phyloP scores from a whole-genome alignment of 331 rosid genomes.

The Saraca asoca region DNA sequence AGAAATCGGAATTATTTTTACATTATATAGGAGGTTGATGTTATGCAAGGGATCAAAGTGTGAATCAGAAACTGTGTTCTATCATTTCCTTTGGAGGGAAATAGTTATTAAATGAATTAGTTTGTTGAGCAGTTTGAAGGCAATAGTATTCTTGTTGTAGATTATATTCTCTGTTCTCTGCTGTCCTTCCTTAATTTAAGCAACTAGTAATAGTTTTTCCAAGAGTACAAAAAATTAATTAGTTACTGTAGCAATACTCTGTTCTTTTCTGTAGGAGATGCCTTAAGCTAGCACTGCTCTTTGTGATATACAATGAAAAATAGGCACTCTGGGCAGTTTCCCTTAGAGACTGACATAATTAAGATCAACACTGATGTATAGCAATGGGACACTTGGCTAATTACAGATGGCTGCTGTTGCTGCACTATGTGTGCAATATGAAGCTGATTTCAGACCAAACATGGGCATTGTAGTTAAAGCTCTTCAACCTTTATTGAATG shows the following conservation, averaged over 20 bases:
- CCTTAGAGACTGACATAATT: conserved; percentile 6
- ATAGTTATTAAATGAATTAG: background rate
- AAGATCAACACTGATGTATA: conserved; percentile 11
- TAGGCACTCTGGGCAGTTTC: background rate
- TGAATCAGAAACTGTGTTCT: conserved; percentile 4
- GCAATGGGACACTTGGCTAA: conserved; percentile 24
- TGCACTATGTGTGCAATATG: conserved; percentile 92
- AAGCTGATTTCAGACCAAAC: conserved; percentile 93
- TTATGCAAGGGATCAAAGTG: conserved; percentile 6
- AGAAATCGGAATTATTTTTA: background rate
- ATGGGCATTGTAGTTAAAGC: conserved; percentile 97
- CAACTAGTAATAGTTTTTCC: conserved; percentile 3
- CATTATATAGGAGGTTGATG: background rate
- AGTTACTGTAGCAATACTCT: background rate
- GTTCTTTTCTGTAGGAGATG: background rate
- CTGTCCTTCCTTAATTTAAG: background rate
- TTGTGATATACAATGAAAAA: background rate
- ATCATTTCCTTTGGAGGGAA: background rate
- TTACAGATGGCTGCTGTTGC: conserved; percentile 92
- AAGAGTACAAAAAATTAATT: conserved; percentile 3
- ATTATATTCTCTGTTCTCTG: conserved; percentile 13
- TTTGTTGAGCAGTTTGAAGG: conserved; percentile 27
- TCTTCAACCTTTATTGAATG: conserved; percentile 79
- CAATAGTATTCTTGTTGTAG: conserved; percentile 7
- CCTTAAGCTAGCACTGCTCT: background rate